Conservation (phyloP, 2,329 filamentous ascomycete genomes). For the Elsinoe fawcettii region DNA sequence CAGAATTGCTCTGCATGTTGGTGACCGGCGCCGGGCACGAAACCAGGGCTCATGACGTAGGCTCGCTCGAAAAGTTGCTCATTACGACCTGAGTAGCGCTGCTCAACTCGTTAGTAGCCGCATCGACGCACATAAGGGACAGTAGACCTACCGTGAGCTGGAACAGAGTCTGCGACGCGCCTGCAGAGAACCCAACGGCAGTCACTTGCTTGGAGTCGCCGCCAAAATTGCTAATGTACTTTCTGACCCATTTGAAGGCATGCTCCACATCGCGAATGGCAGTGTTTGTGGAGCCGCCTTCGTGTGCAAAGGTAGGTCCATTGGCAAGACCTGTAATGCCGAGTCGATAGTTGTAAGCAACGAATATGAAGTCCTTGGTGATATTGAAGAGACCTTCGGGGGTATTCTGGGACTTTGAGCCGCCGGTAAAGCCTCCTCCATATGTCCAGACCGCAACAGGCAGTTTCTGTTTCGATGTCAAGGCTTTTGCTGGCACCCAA, state of each 20-base stretch:
- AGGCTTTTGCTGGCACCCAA: conserved; percentile 16
- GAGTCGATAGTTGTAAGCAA: conserved; percentile 15
- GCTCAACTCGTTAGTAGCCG: not conserved
- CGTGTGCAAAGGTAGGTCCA: conserved; percentile 22
- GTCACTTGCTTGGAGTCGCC: conserved; percentile 15
- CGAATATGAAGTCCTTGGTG: conserved; percentile 16
- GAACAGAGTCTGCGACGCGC: not conserved
- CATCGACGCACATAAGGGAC: not conserved
- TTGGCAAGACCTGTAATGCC: conserved; percentile 11
- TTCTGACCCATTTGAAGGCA: conserved; percentile 16
- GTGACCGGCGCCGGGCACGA: conserved; percentile 32
- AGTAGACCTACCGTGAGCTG: not conserved
- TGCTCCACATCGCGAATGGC: conserved; percentile 12
- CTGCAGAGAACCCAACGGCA: conserved; percentile 12
- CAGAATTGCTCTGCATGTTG: conserved; percentile 29
- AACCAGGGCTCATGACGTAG: conserved; percentile 23
- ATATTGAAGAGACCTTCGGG: conserved; percentile 31
- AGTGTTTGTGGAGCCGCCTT: conserved; percentile 20
- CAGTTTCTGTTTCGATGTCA: not conserved
- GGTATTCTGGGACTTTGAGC: conserved; percentile 29
- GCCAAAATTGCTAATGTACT: conserved; percentile 16
- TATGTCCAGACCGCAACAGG: not conserved
- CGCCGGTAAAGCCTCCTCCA: conserved; percentile 23
- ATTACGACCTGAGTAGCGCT: not conserved
- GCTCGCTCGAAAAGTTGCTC: not conserved